Conservation (phyloP, 2,329 filamentous ascomycete genomes). For the Coniochaeta ligniaria region DNA sequence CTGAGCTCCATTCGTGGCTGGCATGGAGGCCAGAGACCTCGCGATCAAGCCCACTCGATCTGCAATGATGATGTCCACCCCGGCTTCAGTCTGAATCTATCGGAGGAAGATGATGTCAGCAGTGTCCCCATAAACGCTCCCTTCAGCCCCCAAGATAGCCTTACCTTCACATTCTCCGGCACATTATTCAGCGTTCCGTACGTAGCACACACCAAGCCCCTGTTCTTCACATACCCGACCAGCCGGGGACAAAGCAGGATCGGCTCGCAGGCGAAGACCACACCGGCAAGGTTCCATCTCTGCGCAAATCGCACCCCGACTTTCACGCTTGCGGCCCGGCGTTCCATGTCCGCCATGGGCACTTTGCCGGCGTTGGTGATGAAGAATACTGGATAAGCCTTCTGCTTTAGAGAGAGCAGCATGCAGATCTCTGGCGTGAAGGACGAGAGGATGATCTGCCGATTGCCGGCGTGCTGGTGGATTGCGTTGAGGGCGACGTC, state of each 20-base stretch:
- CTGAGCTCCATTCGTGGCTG: neutral
- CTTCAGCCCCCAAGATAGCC: neutral
- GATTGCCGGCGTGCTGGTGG: constrained; percentile 13
- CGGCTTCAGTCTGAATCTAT: constrained; percentile 1
- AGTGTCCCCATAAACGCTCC: neutral
- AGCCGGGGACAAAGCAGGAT: constrained; percentile 27
- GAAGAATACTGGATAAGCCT: constrained; percentile 23
- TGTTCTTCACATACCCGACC: constrained; percentile 22
- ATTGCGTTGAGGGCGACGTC: constrained; percentile 25
- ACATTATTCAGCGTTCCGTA: constrained; percentile 26
- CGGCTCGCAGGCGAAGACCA: constrained; percentile 27
- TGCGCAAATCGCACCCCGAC: constrained; percentile 28
- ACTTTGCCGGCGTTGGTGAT: constrained; percentile 22
- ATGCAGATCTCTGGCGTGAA: constrained; percentile 28
- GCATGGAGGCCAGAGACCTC: neutral
- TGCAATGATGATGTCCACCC: constrained; percentile 6
- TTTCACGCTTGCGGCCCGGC: constrained; percentile 26
- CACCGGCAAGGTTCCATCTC: constrained; percentile 26
- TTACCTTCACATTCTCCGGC: constrained; percentile 3
- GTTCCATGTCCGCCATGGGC: constrained; percentile 21
- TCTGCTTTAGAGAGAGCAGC: constrained; percentile 22
- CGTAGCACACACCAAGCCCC: constrained; percentile 23
- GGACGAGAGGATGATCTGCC: constrained; percentile 25
- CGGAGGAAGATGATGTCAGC: neutral
- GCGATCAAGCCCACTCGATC: constrained; percentile 4